Percentiles rank a stretch among this genome's conserved stretches.
phyloP scores from a whole-genome alignment of 2,329 filamentous ascomycete species.

The Talaromyces verruculosus region DNA sequence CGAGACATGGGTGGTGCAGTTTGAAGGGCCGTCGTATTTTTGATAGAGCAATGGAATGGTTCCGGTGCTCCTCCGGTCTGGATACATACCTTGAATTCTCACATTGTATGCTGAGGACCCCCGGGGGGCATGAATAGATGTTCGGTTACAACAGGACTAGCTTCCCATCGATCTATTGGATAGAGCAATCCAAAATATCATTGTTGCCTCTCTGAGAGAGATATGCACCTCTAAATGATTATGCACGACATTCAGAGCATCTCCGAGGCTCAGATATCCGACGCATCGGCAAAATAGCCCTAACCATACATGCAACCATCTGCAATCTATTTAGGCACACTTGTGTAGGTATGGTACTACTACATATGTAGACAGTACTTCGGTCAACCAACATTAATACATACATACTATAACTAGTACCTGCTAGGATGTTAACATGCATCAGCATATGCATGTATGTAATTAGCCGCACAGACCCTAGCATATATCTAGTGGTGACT shows the following conservation, averaged over 20 bases:
- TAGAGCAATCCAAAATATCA: neutral
- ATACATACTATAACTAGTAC: neutral
- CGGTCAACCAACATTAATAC: neutral
- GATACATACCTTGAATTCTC: neutral
- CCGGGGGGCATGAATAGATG: neutral
- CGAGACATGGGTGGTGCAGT: neutral
- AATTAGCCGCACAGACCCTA: conserved; percentile 8
- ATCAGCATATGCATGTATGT: neutral
- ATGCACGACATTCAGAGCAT: neutral
- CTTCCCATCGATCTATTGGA: too few relatives aligned
- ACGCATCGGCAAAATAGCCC: neutral
- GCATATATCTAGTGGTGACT: neutral
- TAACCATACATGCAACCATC: neutral
- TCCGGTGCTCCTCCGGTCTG: neutral
- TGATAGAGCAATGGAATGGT: neutral
- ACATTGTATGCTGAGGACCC: neutral
- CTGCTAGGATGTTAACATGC: neutral
- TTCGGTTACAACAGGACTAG: neutral
- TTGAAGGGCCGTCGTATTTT: neutral
- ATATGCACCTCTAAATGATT: neutral
- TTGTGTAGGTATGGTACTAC: neutral
- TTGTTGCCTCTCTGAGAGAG: neutral
- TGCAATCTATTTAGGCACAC: neutral
- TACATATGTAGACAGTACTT: neutral
- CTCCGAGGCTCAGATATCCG: neutral